A percentile compares a stretch with the other conserved stretches of the same genome.
phyloP scores from a whole-genome alignment of 176 grass and related monocot species.

The Aegilops speltoides region DNA sequence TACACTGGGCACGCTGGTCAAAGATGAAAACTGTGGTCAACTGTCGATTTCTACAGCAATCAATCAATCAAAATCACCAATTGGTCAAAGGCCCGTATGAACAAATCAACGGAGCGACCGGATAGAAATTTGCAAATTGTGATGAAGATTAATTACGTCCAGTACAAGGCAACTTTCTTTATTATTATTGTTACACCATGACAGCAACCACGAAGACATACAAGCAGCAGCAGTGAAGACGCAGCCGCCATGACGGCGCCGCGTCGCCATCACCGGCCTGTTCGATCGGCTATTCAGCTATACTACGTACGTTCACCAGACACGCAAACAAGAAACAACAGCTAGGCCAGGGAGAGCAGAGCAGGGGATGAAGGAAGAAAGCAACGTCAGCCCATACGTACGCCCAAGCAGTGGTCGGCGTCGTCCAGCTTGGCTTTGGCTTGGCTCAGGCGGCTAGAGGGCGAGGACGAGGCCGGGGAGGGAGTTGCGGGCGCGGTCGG shows the following conservation, averaged over 20 bases:
- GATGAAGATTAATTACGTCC: neutral
- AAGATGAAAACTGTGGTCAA: neutral
- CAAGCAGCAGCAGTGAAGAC: neutral
- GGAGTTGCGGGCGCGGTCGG: conserved; percentile 41
- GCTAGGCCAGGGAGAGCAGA: neutral
- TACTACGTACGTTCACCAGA: neutral
- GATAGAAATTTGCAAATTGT: neutral
- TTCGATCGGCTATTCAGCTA: neutral
- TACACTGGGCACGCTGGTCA: neutral
- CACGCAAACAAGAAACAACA: neutral
- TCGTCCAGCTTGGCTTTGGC: too few relatives aligned
- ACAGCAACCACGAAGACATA: neutral
- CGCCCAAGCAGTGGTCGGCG: neutral
- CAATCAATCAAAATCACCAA: neutral
- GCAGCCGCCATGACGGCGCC: neutral
- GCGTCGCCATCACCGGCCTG: neutral
- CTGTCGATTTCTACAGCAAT: neutral
- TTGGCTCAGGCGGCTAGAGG: conserved; percentile 15
- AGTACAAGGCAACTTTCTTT: neutral
- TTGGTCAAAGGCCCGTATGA: neutral
- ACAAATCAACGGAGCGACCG: neutral
- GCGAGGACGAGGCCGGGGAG: conserved; percentile 72
- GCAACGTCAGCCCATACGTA: neutral
- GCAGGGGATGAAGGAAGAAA: neutral
- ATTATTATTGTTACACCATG: neutral